Conservation (phyloP, 305 asterid species). For the Solanum chacoense region DNA sequence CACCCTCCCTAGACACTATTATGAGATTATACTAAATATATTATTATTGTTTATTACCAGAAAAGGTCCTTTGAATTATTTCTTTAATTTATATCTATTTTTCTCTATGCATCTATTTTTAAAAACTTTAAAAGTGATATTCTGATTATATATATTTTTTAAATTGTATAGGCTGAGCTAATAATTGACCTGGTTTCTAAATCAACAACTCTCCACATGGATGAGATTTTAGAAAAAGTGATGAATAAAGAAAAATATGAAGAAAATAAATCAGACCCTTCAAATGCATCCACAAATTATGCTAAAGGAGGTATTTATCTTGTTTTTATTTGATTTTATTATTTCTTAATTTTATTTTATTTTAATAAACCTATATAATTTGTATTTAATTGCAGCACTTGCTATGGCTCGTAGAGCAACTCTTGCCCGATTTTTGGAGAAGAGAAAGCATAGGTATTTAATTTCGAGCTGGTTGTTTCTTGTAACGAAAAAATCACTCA, state of each 20-base stretch:
- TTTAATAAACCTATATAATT: neutral
- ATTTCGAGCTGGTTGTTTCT: neutral
- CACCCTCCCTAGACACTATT: neutral
- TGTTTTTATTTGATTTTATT: neutral
- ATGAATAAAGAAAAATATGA: neutral
- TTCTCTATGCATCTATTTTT: neutral
- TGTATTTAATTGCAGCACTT: conserved; percentile 19
- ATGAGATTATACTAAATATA: neutral
- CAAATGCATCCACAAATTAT: neutral
- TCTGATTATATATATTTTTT: neutral
- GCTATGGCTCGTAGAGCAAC: conserved; percentile 60
- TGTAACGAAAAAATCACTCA: neutral
- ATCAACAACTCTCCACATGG: neutral
- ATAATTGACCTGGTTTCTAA: neutral
- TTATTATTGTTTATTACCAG: neutral
- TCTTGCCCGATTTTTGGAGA: conserved; percentile 55
- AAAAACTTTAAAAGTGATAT: neutral
- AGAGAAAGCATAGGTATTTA: conserved; percentile 36
- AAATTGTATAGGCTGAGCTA: conserved; percentile 13
- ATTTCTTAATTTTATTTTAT: neutral
- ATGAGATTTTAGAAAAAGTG: neutral
- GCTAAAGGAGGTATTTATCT: conserved; percentile 2
- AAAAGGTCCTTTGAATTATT: conserved; percentile 12
- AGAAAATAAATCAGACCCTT: neutral
- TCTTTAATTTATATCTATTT: neutral